phyloP scores from a whole-genome alignment of 768 basidiomycete genomes.

The Lyophyllum decastes region DNA sequence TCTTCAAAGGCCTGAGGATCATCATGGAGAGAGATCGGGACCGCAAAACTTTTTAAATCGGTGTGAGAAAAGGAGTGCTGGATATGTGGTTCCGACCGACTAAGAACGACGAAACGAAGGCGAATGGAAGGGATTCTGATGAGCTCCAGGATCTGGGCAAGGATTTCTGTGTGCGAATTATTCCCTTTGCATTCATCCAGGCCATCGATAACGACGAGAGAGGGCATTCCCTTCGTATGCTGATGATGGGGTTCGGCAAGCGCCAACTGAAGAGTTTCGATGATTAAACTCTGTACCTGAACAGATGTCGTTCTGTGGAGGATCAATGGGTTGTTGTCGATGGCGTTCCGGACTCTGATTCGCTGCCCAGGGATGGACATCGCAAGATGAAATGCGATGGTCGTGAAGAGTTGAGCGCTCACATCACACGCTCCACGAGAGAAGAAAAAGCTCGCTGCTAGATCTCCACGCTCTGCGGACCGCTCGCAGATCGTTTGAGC shows the following conservation, averaged over 20 bases:
- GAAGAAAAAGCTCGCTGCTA: conserved; percentile 18
- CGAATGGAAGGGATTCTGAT: conserved; percentile 10
- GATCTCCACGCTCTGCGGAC: conserved; percentile 9
- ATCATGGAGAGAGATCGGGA: not conserved
- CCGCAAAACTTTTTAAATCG: not conserved
- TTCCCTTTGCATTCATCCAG: no score
- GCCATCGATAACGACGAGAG: no score
- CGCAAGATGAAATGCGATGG: not conserved
- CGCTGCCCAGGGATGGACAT: not conserved
- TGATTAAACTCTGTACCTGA: not conserved
- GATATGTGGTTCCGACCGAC: conserved; percentile 28
- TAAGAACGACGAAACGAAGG: conserved; percentile 24
- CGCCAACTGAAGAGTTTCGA: not conserved
- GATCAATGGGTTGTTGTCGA: not conserved
- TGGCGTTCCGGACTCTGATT: not conserved
- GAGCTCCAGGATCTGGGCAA: conserved; percentile 10
- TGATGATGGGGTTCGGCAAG: not conserved
- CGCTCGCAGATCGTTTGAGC: conserved; percentile 3
- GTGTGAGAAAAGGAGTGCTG: not conserved
- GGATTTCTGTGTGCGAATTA: conserved; percentile 10
- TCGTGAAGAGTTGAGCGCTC: not conserved
- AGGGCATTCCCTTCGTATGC: no score
- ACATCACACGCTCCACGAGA: conserved; percentile 1
- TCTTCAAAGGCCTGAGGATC: not conserved
- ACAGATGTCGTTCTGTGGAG: not conserved